These are phyloP conservation scores for Camellia japonica DNA, from an alignment of 148 eudicot genomes.

Conservation along the genomic window DNA sequence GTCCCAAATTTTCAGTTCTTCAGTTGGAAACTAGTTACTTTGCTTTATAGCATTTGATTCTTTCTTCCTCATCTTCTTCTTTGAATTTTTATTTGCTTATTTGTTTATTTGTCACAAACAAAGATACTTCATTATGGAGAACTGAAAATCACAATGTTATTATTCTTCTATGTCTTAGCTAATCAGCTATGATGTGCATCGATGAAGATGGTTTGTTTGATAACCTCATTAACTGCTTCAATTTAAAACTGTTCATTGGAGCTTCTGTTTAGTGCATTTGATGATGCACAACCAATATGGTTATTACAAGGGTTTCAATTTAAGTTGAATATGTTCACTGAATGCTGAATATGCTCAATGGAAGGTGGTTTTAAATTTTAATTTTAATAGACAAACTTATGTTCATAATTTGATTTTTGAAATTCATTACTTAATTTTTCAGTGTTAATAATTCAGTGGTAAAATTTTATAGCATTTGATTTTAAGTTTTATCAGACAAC, in stretches of 20 bases:
- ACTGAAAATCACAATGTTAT: no score
- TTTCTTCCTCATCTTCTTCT: not conserved
- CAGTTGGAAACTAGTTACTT: not conserved
- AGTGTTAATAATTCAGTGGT: no score
- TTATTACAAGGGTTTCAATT: not conserved
- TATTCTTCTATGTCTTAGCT: no score
- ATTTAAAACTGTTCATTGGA: not conserved
- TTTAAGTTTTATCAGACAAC: not conserved
- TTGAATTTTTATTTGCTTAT: no score
- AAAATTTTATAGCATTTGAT: slow-evolving; percentile 37
- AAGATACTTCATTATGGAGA: no score
- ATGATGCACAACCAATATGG: not conserved
- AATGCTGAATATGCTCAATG: not conserved
- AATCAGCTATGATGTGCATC: no score
- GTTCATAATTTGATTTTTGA: slow-evolving; percentile 31
- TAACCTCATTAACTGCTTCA: not conserved
- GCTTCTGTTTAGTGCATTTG: not conserved
- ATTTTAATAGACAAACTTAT: not conserved
- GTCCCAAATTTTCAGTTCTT: no score
- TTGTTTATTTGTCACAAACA: no score
- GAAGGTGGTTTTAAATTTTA: not conserved
- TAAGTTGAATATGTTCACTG: not conserved
- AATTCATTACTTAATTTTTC: slow-evolving; percentile 68
- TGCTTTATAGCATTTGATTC: not conserved
- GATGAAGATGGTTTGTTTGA: no score